These are phyloP conservation scores for Puccinellia tenuiflora DNA, from an alignment of 176 grass and related monocot species.

Conservation along the genomic window DNA sequence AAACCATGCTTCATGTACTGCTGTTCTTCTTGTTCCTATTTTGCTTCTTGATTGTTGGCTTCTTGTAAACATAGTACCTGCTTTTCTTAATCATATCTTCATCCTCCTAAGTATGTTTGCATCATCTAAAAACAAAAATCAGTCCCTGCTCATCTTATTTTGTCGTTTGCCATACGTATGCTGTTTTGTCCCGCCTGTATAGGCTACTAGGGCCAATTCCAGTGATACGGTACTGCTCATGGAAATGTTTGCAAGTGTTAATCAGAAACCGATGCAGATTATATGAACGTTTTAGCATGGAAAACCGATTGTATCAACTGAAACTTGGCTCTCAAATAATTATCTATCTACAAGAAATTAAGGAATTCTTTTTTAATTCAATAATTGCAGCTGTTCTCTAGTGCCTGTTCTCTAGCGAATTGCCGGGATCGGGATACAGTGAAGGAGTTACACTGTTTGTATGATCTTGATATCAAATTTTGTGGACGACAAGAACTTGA, in stretches of 20 bases:
- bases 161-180: background rate
- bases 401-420: constrained; percentile 38
- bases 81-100: background rate
- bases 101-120: background rate
- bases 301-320: constrained; percentile 19
- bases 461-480: constrained; percentile 44
- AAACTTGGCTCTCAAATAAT: constrained; percentile 22
- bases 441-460: constrained; percentile 18
- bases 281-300: background rate
- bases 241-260: background rate
- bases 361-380: constrained; percentile 6
- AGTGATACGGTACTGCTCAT: background rate
- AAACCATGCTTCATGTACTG: background rate
- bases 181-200: constrained; percentile 2
- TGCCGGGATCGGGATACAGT: constrained; percentile 36
- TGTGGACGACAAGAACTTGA: constrained; percentile 36
- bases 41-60: background rate
- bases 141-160: background rate
- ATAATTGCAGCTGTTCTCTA: constrained; percentile 41
- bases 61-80: background rate
- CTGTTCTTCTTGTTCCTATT: background rate
- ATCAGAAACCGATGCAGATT: background rate
- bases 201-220: background rate
- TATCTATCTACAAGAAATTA: background rate
- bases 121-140: background rate